A percentile compares a stretch with the other conserved stretches of the same genome.
Conservation (phyloP, 495 filamentous ascomycete species). For the Cercophora sp. region DNA sequence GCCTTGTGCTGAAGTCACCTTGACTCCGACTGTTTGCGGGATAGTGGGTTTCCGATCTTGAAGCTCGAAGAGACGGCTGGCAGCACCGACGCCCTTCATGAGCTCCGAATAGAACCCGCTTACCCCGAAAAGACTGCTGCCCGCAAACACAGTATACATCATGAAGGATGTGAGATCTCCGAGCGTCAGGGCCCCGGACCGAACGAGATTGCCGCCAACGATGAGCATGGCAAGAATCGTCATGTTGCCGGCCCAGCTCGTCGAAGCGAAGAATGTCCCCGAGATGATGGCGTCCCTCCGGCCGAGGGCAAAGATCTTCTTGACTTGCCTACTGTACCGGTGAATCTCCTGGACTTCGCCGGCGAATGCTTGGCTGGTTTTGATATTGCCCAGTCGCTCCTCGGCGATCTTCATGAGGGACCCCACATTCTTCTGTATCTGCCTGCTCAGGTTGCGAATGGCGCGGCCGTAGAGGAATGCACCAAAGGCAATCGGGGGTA, state of each 20-base stretch:
- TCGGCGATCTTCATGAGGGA: conserved; percentile 94
- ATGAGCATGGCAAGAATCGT: conserved; percentile 90
- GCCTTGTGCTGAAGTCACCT: conserved; percentile 77
- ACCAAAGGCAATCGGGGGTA: conserved; percentile 86
- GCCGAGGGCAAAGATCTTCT: conserved; percentile 85
- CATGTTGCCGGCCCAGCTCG: conserved; percentile 89
- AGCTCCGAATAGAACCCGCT: conserved; percentile 96
- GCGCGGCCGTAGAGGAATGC: conserved; percentile 87
- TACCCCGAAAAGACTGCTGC: conserved; percentile 84
- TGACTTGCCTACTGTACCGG: conserved; percentile 87
- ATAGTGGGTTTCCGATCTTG: conserved; percentile 90
- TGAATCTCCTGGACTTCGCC: conserved; percentile 85
- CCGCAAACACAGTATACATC: conserved; percentile 96
- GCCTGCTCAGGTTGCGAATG: conserved; percentile 80
- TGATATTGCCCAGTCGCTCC: conserved; percentile 90
- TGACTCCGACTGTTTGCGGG: conserved; percentile 70
- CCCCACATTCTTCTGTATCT: conserved; percentile 89
- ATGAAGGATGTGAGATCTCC: conserved; percentile 95
- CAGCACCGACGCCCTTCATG: conserved; percentile 97
- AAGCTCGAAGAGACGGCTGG: conserved; percentile 89
- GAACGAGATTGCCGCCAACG: conserved; percentile 84
- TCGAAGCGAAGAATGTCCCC: conserved; percentile 87
- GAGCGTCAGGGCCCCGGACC: conserved; percentile 76
- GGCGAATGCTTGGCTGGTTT: conserved; percentile 91
- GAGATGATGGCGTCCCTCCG: conserved; percentile 79